Percentiles rank a stretch among this genome's conserved stretches.
Evolutionary conservation across 1,139 yeast species (phyloP).

Genomic region (Hansenula lynferdii): DNA sequence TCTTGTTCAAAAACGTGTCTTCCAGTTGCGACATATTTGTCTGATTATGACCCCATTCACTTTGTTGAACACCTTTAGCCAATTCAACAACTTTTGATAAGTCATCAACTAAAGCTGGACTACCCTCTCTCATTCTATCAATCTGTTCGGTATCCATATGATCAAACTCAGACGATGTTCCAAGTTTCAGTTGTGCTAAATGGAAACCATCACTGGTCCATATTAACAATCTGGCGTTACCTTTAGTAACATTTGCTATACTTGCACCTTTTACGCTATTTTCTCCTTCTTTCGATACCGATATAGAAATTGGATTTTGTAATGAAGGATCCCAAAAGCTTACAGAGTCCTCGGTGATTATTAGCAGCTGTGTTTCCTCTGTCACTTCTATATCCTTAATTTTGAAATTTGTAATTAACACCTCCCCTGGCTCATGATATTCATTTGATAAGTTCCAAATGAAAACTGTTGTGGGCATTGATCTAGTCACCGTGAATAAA

Average conservation of each 20-base stretch:
- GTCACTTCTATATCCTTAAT: constrained; percentile 7
- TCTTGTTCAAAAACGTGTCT: constrained; percentile 15
- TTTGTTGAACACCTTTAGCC: constrained; percentile 19
- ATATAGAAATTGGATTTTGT: constrained; percentile 5
- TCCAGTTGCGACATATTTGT: constrained; percentile 10
- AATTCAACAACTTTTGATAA: constrained; percentile 13
- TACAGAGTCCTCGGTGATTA: constrained; percentile 10
- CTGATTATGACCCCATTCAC: constrained; percentile 18
- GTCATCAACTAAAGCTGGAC: constrained; percentile 15
- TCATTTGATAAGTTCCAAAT: constrained; percentile 7
- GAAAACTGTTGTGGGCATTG: constrained; percentile 14
- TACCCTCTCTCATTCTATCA: constrained; percentile 12
- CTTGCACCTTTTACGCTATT: constrained; percentile 5
- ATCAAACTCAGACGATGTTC: constrained; percentile 4
- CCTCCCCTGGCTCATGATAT: constrained; percentile 2
- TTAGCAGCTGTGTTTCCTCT: constrained; percentile 1
- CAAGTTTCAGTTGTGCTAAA: constrained; percentile 1
- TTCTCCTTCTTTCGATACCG: background rate
- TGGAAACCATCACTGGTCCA: constrained; percentile 7
- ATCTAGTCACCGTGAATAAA: constrained; percentile 3
- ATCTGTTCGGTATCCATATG: constrained; percentile 12
- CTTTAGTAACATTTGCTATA: constrained; percentile 4
- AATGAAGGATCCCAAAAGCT: constrained; percentile 5
- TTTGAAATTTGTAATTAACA: constrained; percentile 6
- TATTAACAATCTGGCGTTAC: constrained; percentile 5